Evolutionary conservation across 2,329 filamentous ascomycete species (phyloP), one percentile per base, ranked within the genome.

Genomic region (Tolypocladium guangdongense): DNA sequence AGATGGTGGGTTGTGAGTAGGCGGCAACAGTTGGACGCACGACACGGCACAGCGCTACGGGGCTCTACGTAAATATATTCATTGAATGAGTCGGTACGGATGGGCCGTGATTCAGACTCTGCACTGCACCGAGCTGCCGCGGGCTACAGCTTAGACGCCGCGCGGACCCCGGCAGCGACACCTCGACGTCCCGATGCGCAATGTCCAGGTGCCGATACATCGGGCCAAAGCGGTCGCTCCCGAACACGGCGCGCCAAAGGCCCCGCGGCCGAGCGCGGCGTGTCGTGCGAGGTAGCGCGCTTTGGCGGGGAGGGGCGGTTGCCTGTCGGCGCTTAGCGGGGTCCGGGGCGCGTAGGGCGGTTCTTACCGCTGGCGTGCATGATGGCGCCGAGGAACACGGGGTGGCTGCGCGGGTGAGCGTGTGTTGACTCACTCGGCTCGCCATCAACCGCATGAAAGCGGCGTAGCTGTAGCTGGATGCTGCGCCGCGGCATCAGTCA

Each of bases 241-340:
- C 87, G 68, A 91, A 91, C 88, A 92, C 1, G 88, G 88, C 50
- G 82, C 81, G 0, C 88, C 88, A 67, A 88, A 92, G 0, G 87
- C 88, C 0, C 87, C 88, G 50, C 71, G 72, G 38, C 80, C 77
- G 18, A 88, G 66, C 0, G 80, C 24, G 60, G 62, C 35, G 63
- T 59, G 62, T 82, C 77, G 55, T 12, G 49, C 33, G 49, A 77
- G 72, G 62, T 89, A 84, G 1, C 63, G 66, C 24, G 78, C 83
- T 72, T 91, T 91, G 45, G 81, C 82, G 2, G 83, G 80, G 33
- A 88, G 73, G 88, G 87, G 58, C 81, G 81, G 67, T 93, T 92
- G 50, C 86, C 85, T 81, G 58, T 32, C 11, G 4, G 22, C n/a
- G 24, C 50, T 7, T 53, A n/a, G n/a, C n/a, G n/a, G n/a, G n/a